Base-by-base conservation (phyloP, 139 green algal genomes). In the Gonium pectorale region DNA sequence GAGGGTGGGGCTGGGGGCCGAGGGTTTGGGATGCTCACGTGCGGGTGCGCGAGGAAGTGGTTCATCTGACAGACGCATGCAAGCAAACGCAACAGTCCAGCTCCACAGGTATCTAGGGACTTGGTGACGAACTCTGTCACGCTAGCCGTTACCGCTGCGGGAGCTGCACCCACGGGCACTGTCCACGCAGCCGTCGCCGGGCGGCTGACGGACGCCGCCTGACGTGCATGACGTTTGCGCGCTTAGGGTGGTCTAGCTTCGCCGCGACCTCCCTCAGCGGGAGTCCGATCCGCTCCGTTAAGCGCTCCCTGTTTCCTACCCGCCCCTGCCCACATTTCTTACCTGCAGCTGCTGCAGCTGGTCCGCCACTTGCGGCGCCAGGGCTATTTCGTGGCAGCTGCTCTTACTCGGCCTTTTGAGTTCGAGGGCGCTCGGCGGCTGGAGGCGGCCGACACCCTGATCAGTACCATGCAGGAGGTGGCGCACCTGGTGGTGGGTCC, bases 331-430 rank as follows among this genome's bases (percentile, higher is more conserved):
- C 13, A 6, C 60, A 6, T 59, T n/a, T 8, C 4, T 3, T 17
- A 2, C 26, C 63, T 54, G 64, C 87, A 84, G 77, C 80, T 95
- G 80, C 85, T 97, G 67, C 92, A 94, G 49, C 26, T 96, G 37
- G 90, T 95, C 13, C 73, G 85, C 21, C 79, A 92, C 70, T 86
- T 96, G 67, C 90, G 92, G 21, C 90, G 88, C 3, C 86, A 89
- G 9, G 94, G 94, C 44, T 92, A 92, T 88, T 96, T 97, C 78
- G 95, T 95, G 6, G 92, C 90, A 0, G 93, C 89, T 2, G 93
- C 91, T 0, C 79, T 97, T 31, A 95, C 94, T 13, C 70, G 79
- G 62, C 95, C 95, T 1, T 97, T 97, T 90, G 87, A 63, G 8
- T 97, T 97, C 86, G 94, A 96, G 77, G 94, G 94, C 40, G 68